Evolutionary conservation across 345 rosid species (phyloP).

Genomic region (Gossypium arboreum): DNA sequence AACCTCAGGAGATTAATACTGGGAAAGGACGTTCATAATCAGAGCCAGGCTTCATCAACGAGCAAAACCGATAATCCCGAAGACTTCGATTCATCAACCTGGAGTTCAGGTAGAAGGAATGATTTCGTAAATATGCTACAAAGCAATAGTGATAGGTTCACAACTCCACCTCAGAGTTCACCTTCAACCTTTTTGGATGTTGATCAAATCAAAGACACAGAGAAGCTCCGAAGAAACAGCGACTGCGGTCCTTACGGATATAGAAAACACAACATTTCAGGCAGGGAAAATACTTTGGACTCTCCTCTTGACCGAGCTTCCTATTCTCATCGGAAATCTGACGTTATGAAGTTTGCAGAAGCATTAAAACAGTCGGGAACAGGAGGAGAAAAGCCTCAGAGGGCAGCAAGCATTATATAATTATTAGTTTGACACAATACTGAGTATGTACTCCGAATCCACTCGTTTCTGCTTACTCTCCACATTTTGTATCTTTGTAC

Average conservation of each 20-base stretch:
- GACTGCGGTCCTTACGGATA: conserved; percentile 21
- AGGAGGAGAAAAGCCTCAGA: conserved; percentile 28
- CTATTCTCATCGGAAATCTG: conserved; percentile 28
- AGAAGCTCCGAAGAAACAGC: conserved; percentile 25
- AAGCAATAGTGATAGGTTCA: conserved; percentile 14
- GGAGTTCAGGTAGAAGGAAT: conserved; percentile 32
- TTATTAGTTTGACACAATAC: neutral
- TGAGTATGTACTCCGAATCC: too few species aligned
- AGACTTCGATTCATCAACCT: conserved; percentile 26
- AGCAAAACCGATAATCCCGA: conserved; percentile 33
- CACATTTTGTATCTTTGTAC: too few species aligned
- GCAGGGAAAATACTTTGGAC: conserved; percentile 16
- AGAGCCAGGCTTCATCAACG: conserved; percentile 19
- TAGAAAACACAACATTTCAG: conserved; percentile 14
- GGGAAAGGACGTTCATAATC: conserved; percentile 42
- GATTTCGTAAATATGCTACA: neutral
- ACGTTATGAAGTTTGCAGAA: conserved; percentile 61
- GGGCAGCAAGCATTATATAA: conserved; percentile 40
- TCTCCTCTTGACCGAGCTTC: conserved; percentile 6
- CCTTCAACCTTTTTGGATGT: conserved; percentile 45
- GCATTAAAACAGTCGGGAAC: conserved; percentile 45
- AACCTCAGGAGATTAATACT: conserved; percentile 56
- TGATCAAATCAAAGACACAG: conserved; percentile 34
- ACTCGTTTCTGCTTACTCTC: too few species aligned
- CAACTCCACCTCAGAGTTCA: conserved; percentile 29